Evolutionary conservation across 169 alveolate species (phyloP).

Genomic region (Amoebophrya sp.): DNA sequence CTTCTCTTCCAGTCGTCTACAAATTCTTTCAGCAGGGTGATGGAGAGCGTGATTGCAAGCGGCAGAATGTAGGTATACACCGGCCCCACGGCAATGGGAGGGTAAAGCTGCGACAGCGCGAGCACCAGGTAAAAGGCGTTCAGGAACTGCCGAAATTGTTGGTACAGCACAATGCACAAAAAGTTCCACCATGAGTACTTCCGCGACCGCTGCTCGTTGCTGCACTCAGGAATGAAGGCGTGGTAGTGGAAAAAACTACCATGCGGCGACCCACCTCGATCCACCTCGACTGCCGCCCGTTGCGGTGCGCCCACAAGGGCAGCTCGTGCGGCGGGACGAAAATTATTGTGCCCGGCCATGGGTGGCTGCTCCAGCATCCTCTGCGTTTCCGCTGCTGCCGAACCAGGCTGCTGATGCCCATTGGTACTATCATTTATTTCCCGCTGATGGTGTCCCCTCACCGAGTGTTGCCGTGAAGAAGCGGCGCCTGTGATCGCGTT

Average conservation of each 20-base stretch:
- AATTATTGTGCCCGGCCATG: too few relatives aligned
- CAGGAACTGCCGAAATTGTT: conserved; percentile 83
- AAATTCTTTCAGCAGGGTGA: conserved; percentile 89
- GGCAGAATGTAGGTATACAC: conserved; percentile 93
- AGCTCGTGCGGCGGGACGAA: too few relatives aligned
- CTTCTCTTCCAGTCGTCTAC: conserved; percentile 81
- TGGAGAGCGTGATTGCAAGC: conserved; percentile 76
- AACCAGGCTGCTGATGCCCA: too few relatives aligned
- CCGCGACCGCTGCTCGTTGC: conserved; percentile 25
- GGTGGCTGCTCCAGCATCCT: too few relatives aligned
- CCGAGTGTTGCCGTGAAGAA: too few relatives aligned
- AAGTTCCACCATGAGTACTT: conserved; percentile 81
- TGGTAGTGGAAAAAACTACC: not conserved
- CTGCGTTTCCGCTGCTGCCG: too few relatives aligned
- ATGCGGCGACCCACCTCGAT: not conserved
- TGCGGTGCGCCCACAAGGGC: too few relatives aligned
- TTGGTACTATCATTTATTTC: too few relatives aligned
- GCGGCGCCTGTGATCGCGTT: too few relatives aligned
- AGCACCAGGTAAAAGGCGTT: conserved; percentile 87
- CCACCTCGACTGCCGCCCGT: too few relatives aligned
- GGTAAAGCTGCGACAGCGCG: conserved; percentile 81
- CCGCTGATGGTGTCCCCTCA: too few relatives aligned
- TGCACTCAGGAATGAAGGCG: not conserved
- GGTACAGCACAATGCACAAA: conserved; percentile 79
- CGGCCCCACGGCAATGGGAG: conserved; percentile 77